Percentiles rank a stretch among this genome's conserved stretches.
Evolutionary conservation across 768 basidiomycete species (phyloP).

Genomic region (Boletus tomentosulus): DNA sequence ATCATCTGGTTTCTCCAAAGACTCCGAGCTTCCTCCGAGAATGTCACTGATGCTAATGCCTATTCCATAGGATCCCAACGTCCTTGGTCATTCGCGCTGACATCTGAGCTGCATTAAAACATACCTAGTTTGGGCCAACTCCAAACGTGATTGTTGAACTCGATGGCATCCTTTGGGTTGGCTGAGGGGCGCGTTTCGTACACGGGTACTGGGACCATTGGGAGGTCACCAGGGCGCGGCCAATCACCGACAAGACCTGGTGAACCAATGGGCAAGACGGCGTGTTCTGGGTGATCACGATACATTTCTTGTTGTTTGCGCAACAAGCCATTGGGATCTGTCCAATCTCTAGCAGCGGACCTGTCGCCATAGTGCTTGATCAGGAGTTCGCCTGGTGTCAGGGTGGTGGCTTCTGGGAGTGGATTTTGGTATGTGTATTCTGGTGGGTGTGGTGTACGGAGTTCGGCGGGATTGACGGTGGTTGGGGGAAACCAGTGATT

Average conservation of each 20-base stretch:
- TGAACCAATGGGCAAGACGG: not conserved
- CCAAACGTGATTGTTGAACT: not conserved
- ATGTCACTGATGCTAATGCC: not conserved
- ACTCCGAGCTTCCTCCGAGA: not conserved
- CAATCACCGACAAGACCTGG: not conserved
- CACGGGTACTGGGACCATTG: not conserved
- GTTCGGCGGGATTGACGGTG: conserved; percentile 2
- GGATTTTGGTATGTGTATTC: not conserved
- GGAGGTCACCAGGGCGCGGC: not conserved
- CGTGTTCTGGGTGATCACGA: not conserved
- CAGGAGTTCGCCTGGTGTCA: conserved; percentile 6
- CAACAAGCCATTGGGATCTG: not conserved
- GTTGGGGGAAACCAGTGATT: conserved; percentile 2
- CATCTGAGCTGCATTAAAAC: not conserved
- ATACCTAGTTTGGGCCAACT: not conserved
- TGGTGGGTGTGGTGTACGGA: not conserved
- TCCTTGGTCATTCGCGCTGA: not conserved
- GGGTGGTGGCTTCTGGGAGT: not conserved
- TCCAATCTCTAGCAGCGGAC: not conserved
- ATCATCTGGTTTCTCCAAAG: not conserved
- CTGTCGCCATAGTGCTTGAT: not conserved
- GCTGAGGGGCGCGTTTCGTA: not conserved
- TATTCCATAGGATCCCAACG: not conserved
- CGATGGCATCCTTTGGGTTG: not conserved
- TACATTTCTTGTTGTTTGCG: not conserved